phyloP scores from a whole-genome alignment of 345 rosid genomes.

The Hevea brasiliensis region DNA sequence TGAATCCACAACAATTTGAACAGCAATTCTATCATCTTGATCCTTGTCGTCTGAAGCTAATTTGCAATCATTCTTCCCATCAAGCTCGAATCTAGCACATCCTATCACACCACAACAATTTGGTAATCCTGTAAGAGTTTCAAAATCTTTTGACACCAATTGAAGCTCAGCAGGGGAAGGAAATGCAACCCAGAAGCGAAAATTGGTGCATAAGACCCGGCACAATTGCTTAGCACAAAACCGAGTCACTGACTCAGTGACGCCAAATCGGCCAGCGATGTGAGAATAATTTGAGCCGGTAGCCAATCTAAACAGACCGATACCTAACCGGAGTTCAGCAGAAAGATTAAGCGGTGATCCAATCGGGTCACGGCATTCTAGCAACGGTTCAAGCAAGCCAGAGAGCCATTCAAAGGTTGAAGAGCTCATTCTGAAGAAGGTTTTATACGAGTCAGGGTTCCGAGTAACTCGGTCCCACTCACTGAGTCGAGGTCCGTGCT shows the following conservation, averaged over 20 bases:
- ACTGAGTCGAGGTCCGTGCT: conserved; percentile 18
- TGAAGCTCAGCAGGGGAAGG: conserved; percentile 48
- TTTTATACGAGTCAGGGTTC: conserved; percentile 45
- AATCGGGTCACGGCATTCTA: conserved; percentile 71
- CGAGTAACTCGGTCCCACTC: conserved; percentile 14
- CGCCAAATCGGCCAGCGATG: conserved; percentile 55
- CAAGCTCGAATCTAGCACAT: conserved; percentile 48
- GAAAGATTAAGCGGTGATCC: conserved; percentile 57
- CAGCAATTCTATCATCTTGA: conserved; percentile 38
- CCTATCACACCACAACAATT: conserved; percentile 67
- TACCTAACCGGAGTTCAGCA: conserved; percentile 55
- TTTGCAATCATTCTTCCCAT: conserved; percentile 12
- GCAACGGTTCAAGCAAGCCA: conserved; percentile 64
- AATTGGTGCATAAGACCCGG: conserved; percentile 71
- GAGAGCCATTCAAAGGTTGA: conserved; percentile 67
- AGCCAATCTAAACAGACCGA: conserved; percentile 57
- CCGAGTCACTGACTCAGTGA: conserved; percentile 54
- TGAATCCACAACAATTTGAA: conserved; percentile 63
- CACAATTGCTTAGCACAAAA: conserved; percentile 62
- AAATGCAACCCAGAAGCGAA: conserved; percentile 68
- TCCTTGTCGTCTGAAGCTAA: conserved; percentile 2
- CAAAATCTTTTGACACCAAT: conserved; percentile 44
- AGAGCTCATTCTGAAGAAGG: conserved; percentile 49
- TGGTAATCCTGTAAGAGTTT: conserved; percentile 47
- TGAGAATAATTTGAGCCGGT: conserved; percentile 49